Percentiles rank a stretch among this genome's conserved stretches.
These are phyloP conservation scores for Penicillium sp. DNA, from an alignment of 2,329 filamentous ascomycete genomes.

Conservation along the genomic window DNA sequence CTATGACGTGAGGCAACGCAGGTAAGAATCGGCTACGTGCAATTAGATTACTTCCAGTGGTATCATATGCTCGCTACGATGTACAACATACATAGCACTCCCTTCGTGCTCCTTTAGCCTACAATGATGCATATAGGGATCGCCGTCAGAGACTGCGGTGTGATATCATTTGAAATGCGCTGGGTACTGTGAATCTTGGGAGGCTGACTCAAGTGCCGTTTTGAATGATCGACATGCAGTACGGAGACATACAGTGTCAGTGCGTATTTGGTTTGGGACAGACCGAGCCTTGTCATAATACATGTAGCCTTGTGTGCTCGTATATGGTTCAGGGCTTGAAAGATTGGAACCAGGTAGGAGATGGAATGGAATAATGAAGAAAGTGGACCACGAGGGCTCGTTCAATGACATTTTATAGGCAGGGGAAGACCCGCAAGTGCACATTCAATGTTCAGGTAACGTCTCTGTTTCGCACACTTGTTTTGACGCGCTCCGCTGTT, in stretches of 20 bases:
- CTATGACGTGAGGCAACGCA: not conserved
- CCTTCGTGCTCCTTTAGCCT: not conserved
- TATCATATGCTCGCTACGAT: slow-evolving; percentile 1
- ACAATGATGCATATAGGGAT: not conserved
- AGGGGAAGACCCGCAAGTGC: not conserved
- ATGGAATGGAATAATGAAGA: not conserved
- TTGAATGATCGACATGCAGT: not conserved
- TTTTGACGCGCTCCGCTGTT: not conserved
- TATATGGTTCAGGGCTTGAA: not conserved
- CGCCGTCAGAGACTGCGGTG: not conserved
- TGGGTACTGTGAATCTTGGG: not conserved
- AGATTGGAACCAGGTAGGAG: not conserved
- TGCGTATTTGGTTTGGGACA: not conserved
- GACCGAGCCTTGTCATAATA: not conserved
- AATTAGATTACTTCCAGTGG: not conserved
- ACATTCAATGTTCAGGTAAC: not conserved
- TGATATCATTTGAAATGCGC: slow-evolving; percentile 9
- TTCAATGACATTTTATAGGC: not conserved
- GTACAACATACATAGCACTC: not conserved
- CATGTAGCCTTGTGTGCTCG: not conserved
- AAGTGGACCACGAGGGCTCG: not conserved
- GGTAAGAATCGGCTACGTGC: not conserved
- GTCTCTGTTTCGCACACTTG: not conserved
- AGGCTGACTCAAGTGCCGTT: not conserved
- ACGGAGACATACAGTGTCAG: not conserved